These are phyloP conservation scores for Pilatotrama ljubarskyi DNA, from an alignment of 768 basidiomycete species.

Conservation along the genomic window DNA sequence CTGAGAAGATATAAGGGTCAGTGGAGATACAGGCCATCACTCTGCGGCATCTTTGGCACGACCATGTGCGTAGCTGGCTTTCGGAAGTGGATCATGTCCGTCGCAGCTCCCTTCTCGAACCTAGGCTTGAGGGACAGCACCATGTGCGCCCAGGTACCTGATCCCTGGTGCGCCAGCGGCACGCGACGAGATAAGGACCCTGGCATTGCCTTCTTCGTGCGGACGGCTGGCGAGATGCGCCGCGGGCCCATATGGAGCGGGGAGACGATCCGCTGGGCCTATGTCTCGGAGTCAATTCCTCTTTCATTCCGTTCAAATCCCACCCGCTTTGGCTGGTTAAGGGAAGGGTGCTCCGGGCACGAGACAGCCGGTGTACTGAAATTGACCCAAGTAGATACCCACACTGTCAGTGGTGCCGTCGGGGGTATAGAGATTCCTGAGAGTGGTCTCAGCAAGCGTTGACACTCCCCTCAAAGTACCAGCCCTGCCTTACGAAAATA, in stretches of 20 bases:
- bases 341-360: no score
- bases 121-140: neutral
- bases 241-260: neutral
- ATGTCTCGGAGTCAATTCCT: no score
- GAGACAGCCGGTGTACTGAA: no score
- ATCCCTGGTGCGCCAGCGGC: neutral
- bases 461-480: neutral
- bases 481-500: neutral
- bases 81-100: no score
- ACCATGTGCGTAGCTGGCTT: no score
- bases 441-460: neutral
- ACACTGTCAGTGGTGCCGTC: no score
- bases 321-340: no score
- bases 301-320: neutral
- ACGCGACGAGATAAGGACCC: slow-evolving; percentile 6
- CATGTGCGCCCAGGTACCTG: slow-evolving; percentile 6
- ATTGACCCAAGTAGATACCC: no score
- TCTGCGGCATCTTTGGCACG: neutral
- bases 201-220: neutral
- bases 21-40: no score
- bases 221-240: neutral
- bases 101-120: no score
- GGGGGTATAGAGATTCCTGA: no score
- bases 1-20: slow-evolving; percentile 2
- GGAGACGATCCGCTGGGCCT: neutral